Base-by-base conservation (phyloP, 1,139 yeast species). In the Yamadazyma jaroonii region DNA sequence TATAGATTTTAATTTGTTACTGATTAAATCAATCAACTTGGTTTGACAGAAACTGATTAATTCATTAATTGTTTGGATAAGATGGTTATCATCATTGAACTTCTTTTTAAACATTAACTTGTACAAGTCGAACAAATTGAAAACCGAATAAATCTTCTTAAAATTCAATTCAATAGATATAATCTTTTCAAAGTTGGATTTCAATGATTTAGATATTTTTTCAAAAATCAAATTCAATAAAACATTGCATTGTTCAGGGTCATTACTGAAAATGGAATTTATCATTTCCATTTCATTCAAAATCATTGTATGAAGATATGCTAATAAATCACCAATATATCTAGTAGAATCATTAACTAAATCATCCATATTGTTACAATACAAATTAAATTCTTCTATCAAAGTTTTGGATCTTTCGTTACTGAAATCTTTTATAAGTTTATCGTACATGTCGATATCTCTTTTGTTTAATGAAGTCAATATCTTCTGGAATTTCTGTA, bases 231-330 rank as follows among this genome's bases (percentile, higher is more conserved):
- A 49, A 39, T 67, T 64, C 9, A 62, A 60, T 14, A 73, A 61
- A 54, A 29, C 53, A 56, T 13, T 33, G 34, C 12, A 57, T 53
- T 32, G 63, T 64, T 11, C 38, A 36, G 6, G 36, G 5, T 51
- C 52, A 9, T 56, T 53, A 7, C 57, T 52, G 42, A 71, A 67
- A 3, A 71, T 58, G 28, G 60, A 72, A 6, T 74, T 72, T 11
- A 92, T 72, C 26, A 84, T 72, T 54, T 94, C 98, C 27, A 80
- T 73, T 57, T 94, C 98, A 57, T 87, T 86, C 4, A 89, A 95
- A 25, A 90, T 81, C n/a, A 88, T 74, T 0, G 94, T 78, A 54
- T 94, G 97, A 10, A 90, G 74, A 64, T 87, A 86, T 0, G 98
- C 98, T 32, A 92, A 64, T 24, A 92, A 73, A 56, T 89, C 97